Conservation (phyloP, 2,329 filamentous ascomycete species). For the Furcasterigmium furcatum region DNA sequence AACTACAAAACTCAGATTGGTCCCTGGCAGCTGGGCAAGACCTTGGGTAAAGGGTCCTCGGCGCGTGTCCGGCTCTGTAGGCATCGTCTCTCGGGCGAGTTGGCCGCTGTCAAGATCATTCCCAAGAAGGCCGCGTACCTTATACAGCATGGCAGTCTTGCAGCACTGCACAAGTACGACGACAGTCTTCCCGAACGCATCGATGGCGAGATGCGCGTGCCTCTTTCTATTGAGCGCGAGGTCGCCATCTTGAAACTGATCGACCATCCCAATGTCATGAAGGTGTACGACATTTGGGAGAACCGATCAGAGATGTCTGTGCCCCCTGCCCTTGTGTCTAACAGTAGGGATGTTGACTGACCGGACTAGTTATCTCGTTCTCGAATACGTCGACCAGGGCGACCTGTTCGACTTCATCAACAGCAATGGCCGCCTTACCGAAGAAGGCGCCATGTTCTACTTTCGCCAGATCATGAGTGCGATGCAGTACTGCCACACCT, state of each 20-base stretch:
- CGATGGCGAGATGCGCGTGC: slow-evolving; percentile 67
- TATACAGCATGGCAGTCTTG: slow-evolving; percentile 81
- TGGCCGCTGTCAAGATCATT: slow-evolving; percentile 93
- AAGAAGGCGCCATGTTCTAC: slow-evolving; percentile 77
- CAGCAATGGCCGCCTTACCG: slow-evolving; percentile 66
- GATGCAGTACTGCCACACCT: slow-evolving; percentile 86
- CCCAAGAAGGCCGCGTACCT: slow-evolving; percentile 77
- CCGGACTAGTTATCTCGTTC: slow-evolving; percentile 76
- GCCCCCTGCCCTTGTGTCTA: slow-evolving; percentile 3
- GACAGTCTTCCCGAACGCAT: slow-evolving; percentile 50
- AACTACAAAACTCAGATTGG: slow-evolving; percentile 74
- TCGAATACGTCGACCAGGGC: slow-evolving; percentile 79
- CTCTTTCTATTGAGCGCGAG: slow-evolving; percentile 87
- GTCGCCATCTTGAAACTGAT: slow-evolving; percentile 97
- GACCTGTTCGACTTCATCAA: slow-evolving; percentile 89
- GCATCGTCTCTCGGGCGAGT: slow-evolving; percentile 73
- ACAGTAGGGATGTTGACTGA: no score
- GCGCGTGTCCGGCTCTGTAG: slow-evolving; percentile 83
- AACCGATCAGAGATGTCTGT: slow-evolving; percentile 90
- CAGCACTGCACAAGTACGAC: slow-evolving; percentile 74
- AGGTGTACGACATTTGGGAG: slow-evolving; percentile 96
- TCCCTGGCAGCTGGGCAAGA: slow-evolving; percentile 89
- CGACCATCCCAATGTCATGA: slow-evolving; percentile 91
- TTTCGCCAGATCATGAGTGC: slow-evolving; percentile 94
- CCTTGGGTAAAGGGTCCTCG: slow-evolving; percentile 84